Conservation (phyloP, 169 alveolate genomes). For the Cryptosporidium sp. region DNA sequence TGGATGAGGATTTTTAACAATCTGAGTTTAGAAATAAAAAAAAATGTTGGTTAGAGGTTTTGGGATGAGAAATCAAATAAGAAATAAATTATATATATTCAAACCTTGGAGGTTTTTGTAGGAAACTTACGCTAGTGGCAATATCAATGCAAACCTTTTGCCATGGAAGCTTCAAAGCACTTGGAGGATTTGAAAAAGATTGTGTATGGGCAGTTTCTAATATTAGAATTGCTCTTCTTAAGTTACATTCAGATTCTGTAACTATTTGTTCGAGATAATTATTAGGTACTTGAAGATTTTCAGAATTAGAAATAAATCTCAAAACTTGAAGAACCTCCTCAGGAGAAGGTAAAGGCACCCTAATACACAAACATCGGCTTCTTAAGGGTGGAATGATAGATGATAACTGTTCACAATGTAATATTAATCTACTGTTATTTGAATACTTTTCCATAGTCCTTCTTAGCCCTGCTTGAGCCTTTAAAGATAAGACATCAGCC, state of each 20-base stretch:
- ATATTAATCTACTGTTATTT: slow-evolving; percentile 90
- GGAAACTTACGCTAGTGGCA: slow-evolving; percentile 66
- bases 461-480: slow-evolving; percentile 96
- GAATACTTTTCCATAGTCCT: slow-evolving; percentile 94
- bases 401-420: slow-evolving; percentile 89
- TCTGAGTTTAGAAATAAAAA: background rate
- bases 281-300: slow-evolving; percentile 82
- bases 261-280: slow-evolving; percentile 85
- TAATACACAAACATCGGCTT: slow-evolving; percentile 93
- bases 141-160: slow-evolving; percentile 83
- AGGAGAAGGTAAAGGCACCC: slow-evolving; percentile 93
- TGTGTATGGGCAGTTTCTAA: slow-evolving; percentile 85
- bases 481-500: slow-evolving; percentile 90
- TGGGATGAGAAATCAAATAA: slow-evolving; percentile 73
- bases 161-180: slow-evolving; percentile 81
- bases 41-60: background rate
- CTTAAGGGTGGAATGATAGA: slow-evolving; percentile 92
- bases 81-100: background rate
- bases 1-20: slow-evolving; percentile 63
- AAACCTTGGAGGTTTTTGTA: slow-evolving; percentile 64
- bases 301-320: slow-evolving; percentile 82
- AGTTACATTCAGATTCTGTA: slow-evolving; percentile 83
- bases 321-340: slow-evolving; percentile 85
- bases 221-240: slow-evolving; percentile 90
- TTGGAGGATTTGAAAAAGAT: slow-evolving; percentile 76